Evolutionary conservation across 192 early-diverging fungal species (phyloP), one percentile per base, ranked within the genome.

Genomic region (Backusella australiensis): DNA sequence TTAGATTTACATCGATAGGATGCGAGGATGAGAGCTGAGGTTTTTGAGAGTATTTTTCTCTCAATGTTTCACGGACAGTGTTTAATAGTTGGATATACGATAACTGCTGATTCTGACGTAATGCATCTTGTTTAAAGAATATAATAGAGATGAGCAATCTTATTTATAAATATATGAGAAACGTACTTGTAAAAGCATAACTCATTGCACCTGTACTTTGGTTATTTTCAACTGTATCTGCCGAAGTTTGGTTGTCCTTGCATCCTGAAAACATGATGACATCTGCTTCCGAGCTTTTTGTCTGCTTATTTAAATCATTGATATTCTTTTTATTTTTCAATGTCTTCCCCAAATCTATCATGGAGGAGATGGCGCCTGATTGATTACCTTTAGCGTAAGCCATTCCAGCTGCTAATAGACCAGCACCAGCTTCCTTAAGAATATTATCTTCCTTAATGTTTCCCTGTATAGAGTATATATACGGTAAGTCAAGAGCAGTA

Each of bases 261-360:
- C 93, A 95, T 44, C 93, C 93, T 74, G 90, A 91, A 75, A 95
- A 91, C 93, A 92, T 92, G 66, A 95, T 84, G 9, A 92, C 91
- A 74, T 95, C 93, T 7, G 90, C 91, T 21, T 75, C 76, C 56
- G 84, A 87, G 9, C 81, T 73, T 49, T 90, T 90, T 9, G 41
- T 69, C 34, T 76, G 66, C 19, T 72, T 80, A 21, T 71, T 81
- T 15, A 65, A 12, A 15, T 77, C 75, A 0, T 34, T 52, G 34
- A 85, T 38, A 23, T 49, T 69, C 14, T 82, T 85, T 9, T 85
- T 81, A 3, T 80, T 80, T 17, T 69, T 79, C 23, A 87, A 56
- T 34, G 74, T 79, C 73, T 87, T 87, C 11, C 87, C 87, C 17
- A 90, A 68, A 23, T 78, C 72, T 56, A 78, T 76, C 32, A 90